Base-by-base conservation (phyloP, 768 basidiomycete genomes). In the Mycena metata region DNA sequence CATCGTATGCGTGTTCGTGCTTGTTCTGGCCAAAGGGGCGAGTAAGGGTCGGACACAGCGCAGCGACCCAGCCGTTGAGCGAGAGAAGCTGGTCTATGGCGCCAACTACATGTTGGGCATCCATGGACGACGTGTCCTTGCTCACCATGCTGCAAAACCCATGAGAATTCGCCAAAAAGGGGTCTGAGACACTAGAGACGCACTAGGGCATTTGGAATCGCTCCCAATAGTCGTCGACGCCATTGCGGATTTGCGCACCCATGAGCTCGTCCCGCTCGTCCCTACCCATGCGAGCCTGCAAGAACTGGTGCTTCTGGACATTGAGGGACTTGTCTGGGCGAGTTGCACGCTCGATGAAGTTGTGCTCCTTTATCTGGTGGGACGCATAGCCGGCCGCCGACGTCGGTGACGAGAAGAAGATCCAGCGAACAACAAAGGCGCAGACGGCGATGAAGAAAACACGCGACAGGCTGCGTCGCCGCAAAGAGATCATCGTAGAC, bases 1-100 rank as follows among this genome's bases (percentile, higher is more conserved):
- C 96, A 73, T 95, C 94, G 78, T 96, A 99, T 21, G 92, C 86
- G 71, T 92, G 90, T 61, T 96, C 90, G 68, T 89, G 86, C 73
- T 90, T 92, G 80, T 96, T 94, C 76, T 96, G 92, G 7, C 94
- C 95, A 74, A 99, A 99, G 3, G 98, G 98, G n/a, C 98, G 90
- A 4, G 88, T 88, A 41, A 99, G 86, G 0, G 95, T 96, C 10
- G 97, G 95, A 77, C 97, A 99, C 33, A 95, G 89, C 4, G 95
- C 95, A 26, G 96, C 96, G 16, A 97, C 98, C 98, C 98, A 99
- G 19, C 98, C 98, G 74, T 99, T 98, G 63, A 98, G 87, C 17
- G 94, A 92, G n/a, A 99, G 85, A 0, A 99, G 85, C 71, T 95
- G 94, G 79, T 99, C 98, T 54, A 99, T 94, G 5, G 96, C 90